Conservation (phyloP, 2,329 filamentous ascomycete genomes). For the Botrytis sinoallii region DNA sequence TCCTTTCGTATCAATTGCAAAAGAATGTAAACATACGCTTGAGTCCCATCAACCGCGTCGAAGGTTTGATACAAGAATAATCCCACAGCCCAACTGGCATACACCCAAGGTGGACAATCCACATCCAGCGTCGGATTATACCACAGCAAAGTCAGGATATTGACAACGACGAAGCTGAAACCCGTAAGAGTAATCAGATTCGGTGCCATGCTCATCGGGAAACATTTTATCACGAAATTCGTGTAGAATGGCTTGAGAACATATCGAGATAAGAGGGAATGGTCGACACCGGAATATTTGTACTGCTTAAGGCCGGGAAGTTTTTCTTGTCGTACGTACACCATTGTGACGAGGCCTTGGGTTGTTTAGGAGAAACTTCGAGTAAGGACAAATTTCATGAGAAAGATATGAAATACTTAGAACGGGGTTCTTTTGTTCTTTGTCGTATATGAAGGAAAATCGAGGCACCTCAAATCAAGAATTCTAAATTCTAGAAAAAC, state of each 20-base stretch:
- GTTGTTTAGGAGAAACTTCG: background rate
- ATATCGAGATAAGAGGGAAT: conserved; percentile 85
- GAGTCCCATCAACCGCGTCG: conserved; percentile 91
- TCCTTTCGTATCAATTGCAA: background rate
- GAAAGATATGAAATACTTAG: background rate
- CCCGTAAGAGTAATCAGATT: conserved; percentile 86
- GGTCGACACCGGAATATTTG: conserved; percentile 92
- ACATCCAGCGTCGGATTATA: conserved; percentile 92
- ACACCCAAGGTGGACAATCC: conserved; percentile 94
- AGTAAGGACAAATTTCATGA: background rate
- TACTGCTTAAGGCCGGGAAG: conserved; percentile 87
- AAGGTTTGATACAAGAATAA: conserved; percentile 98
- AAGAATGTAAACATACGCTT: conserved; percentile 63
- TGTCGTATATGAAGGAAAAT: background rate
- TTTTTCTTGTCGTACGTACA: conserved; percentile 90
- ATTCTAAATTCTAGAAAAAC: conserved; percentile 21
- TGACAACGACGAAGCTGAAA: conserved; percentile 84
- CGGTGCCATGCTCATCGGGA: conserved; percentile 92
- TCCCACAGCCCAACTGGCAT: conserved; percentile 84
- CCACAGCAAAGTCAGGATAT: conserved; percentile 89
- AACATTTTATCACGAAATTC: conserved; percentile 87
- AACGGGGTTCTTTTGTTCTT: background rate
- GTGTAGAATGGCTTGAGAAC: conserved; percentile 97
- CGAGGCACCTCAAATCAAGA: conserved; percentile 9
- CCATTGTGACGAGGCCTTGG: conserved; percentile 56